A percentile compares a stretch with the other conserved stretches of the same genome.
Evolutionary conservation across 305 asterid species (phyloP).

Genomic region (Solanum aculeatissimum): DNA sequence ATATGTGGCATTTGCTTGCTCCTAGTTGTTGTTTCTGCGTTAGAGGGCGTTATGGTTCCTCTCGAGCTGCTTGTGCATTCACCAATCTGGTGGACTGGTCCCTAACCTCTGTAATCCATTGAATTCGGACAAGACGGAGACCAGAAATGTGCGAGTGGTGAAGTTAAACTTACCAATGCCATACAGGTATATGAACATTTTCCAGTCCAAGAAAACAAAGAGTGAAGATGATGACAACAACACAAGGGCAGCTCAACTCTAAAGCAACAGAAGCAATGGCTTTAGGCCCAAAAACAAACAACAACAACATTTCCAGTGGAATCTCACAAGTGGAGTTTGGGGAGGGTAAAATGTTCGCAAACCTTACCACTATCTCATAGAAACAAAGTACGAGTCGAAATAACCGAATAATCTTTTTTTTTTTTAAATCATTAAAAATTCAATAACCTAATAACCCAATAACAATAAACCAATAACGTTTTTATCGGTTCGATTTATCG

Average conservation of each 20-base stretch:
- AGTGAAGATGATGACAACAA: not conserved
- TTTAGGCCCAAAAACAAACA: too few relatives aligned
- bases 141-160: constrained; percentile 47
- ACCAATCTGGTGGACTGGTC: constrained; percentile 82
- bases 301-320: too few relatives aligned
- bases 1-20: constrained; percentile 47
- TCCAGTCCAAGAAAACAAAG: not conserved
- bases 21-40: constrained; percentile 65
- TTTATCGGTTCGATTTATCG: too few relatives aligned
- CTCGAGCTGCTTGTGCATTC: constrained; percentile 58
- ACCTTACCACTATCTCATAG: too few relatives aligned
- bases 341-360: fast-evolving
- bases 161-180: constrained; percentile 52
- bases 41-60: constrained; percentile 47
- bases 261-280: too few relatives aligned
- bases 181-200: constrained; percentile 34
- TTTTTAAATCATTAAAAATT: too few relatives aligned
- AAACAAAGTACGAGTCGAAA: too few relatives aligned
- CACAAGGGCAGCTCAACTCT: too few relatives aligned
- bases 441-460: too few relatives aligned
- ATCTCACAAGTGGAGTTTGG: not conserved
- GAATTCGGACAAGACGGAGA: constrained; percentile 41
- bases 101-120: constrained; percentile 87
- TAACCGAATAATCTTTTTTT: too few relatives aligned
- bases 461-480: too few relatives aligned